Percentiles rank a stretch among this genome's conserved stretches.
Evolutionary conservation across 257 asterid species (phyloP).

Genomic region (Solanum arcanum): DNA sequence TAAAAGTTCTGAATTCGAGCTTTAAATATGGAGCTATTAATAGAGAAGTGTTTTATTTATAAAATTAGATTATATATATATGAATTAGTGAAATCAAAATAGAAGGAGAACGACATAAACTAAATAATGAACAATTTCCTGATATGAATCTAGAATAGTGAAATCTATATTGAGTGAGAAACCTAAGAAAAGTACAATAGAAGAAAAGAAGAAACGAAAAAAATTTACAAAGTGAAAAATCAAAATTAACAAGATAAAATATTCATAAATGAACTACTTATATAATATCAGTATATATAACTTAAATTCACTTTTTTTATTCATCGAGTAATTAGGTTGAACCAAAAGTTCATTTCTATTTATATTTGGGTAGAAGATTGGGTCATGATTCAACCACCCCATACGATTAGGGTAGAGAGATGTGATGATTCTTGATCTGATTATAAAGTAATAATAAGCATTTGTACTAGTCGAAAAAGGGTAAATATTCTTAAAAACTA

Average conservation of each 20-base stretch:
- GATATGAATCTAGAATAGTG: too few relatives aligned
- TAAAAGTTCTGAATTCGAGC: too few relatives aligned
- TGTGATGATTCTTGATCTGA: background rate
- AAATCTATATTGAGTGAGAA: too few relatives aligned
- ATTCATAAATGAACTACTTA: background rate
- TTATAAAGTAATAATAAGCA: background rate
- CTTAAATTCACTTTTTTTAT: background rate
- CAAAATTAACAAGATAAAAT: too few relatives aligned
- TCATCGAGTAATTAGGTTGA: background rate
- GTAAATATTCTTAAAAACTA: background rate
- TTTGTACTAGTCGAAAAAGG: background rate
- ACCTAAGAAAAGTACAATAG: too few relatives aligned
- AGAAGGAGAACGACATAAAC: too few relatives aligned
- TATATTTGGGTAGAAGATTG: background rate
- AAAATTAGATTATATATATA: too few relatives aligned
- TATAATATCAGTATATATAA: background rate
- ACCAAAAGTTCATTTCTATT: background rate
- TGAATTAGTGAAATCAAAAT: background rate
- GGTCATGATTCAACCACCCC: background rate
- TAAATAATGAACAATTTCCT: too few relatives aligned
- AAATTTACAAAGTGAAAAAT: too few relatives aligned
- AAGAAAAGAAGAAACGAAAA: too few relatives aligned
- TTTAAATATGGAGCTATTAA: background rate
- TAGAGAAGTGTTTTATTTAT: background rate
- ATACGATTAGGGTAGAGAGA: background rate